Evolutionary conservation across 23 red algal genomes (phyloP).

Genomic region (Gracilaria vermiculophylla): DNA sequence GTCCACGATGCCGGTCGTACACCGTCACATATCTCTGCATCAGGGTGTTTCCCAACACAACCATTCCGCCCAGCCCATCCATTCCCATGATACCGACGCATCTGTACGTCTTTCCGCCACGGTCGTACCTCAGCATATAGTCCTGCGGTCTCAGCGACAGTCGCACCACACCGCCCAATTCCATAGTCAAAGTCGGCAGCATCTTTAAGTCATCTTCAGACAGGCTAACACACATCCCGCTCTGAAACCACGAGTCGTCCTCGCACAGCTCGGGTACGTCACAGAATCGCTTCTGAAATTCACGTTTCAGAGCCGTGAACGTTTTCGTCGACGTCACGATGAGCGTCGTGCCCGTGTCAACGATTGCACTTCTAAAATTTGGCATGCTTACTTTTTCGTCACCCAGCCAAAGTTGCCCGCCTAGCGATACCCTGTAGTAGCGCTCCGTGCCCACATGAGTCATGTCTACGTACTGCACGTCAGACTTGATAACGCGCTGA

Average conservation of each 20-base stretch:
- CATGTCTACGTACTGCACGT: constrained; percentile 74
- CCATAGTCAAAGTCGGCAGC: constrained; percentile 72
- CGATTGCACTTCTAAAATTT: constrained; percentile 75
- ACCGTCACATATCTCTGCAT: constrained; percentile 87
- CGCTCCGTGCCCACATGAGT: constrained; percentile 34
- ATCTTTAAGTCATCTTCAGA: constrained; percentile 56
- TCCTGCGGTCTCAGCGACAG: constrained; percentile 69
- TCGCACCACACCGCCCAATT: constrained; percentile 51
- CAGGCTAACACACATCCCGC: constrained; percentile 70
- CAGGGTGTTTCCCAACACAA: constrained; percentile 92
- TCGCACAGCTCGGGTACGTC: constrained; percentile 80
- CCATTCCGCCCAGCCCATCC: constrained; percentile 67
- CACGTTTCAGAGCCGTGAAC: constrained; percentile 47
- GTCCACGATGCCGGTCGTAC: constrained; percentile 83
- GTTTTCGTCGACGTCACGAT: constrained; percentile 68
- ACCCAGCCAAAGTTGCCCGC: constrained; percentile 54
- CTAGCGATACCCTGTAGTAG: constrained; percentile 85
- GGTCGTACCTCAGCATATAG: constrained; percentile 83
- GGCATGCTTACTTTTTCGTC: constrained; percentile 54
- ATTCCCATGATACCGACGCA: constrained; percentile 88
- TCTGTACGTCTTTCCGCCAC: constrained; percentile 65
- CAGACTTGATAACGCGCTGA: constrained; percentile 28
- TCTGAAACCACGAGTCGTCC: constrained; percentile 78
- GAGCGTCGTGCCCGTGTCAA: constrained; percentile 96
- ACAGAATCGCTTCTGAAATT: constrained; percentile 75